Percentiles rank a stretch among this genome's conserved stretches.
Conservation (phyloP, 257 asterid species). For the Paulownia fortunei region DNA sequence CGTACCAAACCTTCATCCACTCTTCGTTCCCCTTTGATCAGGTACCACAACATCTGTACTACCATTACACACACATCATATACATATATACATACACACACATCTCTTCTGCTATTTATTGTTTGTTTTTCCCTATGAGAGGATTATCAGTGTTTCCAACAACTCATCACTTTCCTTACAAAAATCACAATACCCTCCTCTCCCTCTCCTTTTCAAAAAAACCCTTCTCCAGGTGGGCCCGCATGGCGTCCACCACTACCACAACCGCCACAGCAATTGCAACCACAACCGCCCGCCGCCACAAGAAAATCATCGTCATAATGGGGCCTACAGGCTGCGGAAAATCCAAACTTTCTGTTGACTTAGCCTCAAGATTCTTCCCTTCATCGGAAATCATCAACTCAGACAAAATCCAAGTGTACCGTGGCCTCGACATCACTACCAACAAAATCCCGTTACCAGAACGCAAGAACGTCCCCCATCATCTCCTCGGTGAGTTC, state of each 20-base stretch:
- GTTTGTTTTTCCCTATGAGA: slow-evolving; percentile 51
- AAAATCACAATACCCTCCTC: slow-evolving; percentile 21
- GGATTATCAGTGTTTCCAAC: slow-evolving; percentile 31
- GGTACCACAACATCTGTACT: slow-evolving; percentile 4
- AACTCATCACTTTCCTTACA: slow-evolving; percentile 28
- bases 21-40: slow-evolving; percentile 6
- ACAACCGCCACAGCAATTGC: slow-evolving; percentile 8
- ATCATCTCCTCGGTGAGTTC: slow-evolving; percentile 75
- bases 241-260: slow-evolving; percentile 34
- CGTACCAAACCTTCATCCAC: slow-evolving; percentile 31
- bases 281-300: slow-evolving; percentile 31
- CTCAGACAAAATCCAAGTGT: slow-evolving; percentile 81
- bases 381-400: slow-evolving; percentile 72
- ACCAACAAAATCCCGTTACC: slow-evolving; percentile 70
- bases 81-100: neutral
- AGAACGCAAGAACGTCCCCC: slow-evolving; percentile 58
- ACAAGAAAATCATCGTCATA: slow-evolving; percentile 55
- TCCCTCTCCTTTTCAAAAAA: slow-evolving; percentile 20
- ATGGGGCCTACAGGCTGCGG: slow-evolving; percentile 94
- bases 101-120: neutral
- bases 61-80: neutral
- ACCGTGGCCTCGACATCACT: slow-evolving; percentile 61
- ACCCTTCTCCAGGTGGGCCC: slow-evolving; percentile 27
- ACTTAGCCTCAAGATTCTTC: slow-evolving; percentile 65
- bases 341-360: slow-evolving; percentile 75